These are phyloP conservation scores for Fusarium graminum DNA, from an alignment of 2,329 filamentous ascomycete species.

Conservation along the genomic window DNA sequence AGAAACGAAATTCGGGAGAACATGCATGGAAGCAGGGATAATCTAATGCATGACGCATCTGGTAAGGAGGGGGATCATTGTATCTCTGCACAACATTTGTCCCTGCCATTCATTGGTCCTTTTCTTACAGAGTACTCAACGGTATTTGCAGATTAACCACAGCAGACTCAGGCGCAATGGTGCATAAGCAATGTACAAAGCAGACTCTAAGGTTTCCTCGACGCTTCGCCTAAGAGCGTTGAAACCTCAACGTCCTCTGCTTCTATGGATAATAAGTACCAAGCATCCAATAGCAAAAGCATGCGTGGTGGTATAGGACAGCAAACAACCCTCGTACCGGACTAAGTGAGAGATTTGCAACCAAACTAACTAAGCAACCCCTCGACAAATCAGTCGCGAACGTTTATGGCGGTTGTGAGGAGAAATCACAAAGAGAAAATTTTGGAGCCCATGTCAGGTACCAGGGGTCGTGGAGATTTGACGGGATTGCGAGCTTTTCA, in stretches of 20 bases:
- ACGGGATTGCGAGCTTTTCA: constrained; percentile 33
- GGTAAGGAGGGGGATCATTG: constrained; percentile 7
- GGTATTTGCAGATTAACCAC: constrained; percentile 18
- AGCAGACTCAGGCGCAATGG: constrained; percentile 17
- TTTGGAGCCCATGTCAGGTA: constrained; percentile 17
- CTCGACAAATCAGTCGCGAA: constrained; percentile 21
- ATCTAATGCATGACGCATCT: constrained; percentile 38
- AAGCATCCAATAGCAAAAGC: constrained; percentile 27
- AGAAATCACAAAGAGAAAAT: constrained; percentile 11
- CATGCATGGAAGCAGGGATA: constrained; percentile 28
- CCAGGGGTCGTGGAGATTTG: constrained; percentile 30
- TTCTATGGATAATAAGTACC: constrained; percentile 26
- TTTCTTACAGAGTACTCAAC: background rate
- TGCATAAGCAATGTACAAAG: constrained; percentile 26
- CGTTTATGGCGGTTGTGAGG: constrained; percentile 27
- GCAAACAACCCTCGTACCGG: constrained; percentile 7
- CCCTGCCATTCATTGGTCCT: constrained; percentile 5
- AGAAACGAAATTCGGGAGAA: constrained; percentile 35
- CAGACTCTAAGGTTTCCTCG: constrained; percentile 21
- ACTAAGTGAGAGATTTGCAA: constrained; percentile 12
- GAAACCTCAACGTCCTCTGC: constrained; percentile 29
- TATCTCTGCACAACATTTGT: constrained; percentile 2
- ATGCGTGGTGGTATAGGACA: constrained; percentile 10
- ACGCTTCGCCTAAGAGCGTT: constrained; percentile 7
- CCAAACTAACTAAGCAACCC: constrained; percentile 6